Base-by-base conservation (phyloP, 1,139 yeast genomes). In the Blastobotrys proliferans region DNA sequence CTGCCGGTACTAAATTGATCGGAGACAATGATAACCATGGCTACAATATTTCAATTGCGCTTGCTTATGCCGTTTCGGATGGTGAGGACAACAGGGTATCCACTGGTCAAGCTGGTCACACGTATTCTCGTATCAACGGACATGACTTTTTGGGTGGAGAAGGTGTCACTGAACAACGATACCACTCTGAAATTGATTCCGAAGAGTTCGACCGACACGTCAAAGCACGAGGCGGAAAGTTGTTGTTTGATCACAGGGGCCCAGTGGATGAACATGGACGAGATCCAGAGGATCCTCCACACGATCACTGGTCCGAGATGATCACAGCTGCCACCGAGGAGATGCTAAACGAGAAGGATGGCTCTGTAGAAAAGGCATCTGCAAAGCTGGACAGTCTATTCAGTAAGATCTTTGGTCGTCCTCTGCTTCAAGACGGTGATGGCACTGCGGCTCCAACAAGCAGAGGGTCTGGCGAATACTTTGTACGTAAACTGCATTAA, bases 11-110 rank as follows among this genome's bases (percentile, higher is more conserved):
- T 1, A 9, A 18, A 24, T 20, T 26, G 14, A 35, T 35, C 28
- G 39, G 39, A 2, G 30, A 22, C 25, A n/a, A 17, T 2, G 35
- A 30, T 28, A 30, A 38, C 17, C 17, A 43, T 30, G 43, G 46
- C 19, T 81, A 80, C 55, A 73, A 83, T n/a, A 76, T 79, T 37
- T 72, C 84, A 0, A 16, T 43, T 10, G 43, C 41, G 9, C 28
- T 22, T 10, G 37, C 39, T n/a, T 40, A 43, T 32, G 18, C 19
- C 18, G 30, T 36, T 8, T 14, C 20, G 10, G 42, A 41, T 13
- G 22, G 42, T 8, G 19, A 28, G 25, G 35, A 25, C 13, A 9
- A 4, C 24, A 16, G 29, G 5, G 34, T 46, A 18, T 20, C 31
- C 26, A 42, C 44, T n/a, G 44, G 41, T 10, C 51, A 48, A 25